Evolutionary conservation across 2,329 filamentous ascomycete species (phyloP).

Genomic region (Aotearoamyces nothofagi): DNA sequence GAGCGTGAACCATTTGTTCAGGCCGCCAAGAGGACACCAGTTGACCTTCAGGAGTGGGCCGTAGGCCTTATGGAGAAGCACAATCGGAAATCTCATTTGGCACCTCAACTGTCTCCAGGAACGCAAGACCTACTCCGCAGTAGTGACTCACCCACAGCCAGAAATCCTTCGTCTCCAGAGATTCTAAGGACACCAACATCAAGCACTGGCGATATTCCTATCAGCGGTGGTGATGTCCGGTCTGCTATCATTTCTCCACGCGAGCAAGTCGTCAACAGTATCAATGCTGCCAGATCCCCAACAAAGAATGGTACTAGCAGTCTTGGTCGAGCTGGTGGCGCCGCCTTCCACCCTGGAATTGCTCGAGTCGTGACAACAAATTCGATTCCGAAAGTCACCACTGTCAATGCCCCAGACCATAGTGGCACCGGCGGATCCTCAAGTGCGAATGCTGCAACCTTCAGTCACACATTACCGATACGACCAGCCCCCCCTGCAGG

Average conservation of each 20-base stretch:
- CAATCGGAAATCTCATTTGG: constrained; percentile 88
- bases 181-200: constrained; percentile 38
- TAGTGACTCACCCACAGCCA: constrained; percentile 37
- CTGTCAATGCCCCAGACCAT: constrained; percentile 22
- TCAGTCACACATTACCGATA: constrained; percentile 40
- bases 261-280: constrained; percentile 18
- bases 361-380: constrained; percentile 36
- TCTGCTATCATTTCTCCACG: constrained; percentile 29
- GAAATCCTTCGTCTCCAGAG: constrained; percentile 23
- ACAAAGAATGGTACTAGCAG: constrained; percentile 25
- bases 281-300: constrained; percentile 19
- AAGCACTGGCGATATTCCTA: constrained; percentile 58
- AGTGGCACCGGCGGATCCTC: constrained; percentile 19
- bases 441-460: constrained; percentile 33
- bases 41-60: constrained; percentile 88
- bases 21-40: constrained; percentile 89
- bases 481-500: constrained; percentile 43
- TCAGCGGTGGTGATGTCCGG: constrained; percentile 35
- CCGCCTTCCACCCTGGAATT: constrained; percentile 26
- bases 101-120: constrained; percentile 62
- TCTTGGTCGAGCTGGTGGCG: constrained; percentile 29
- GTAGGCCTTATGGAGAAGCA: constrained; percentile 86
- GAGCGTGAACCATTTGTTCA: constrained; percentile 90
- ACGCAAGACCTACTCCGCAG: constrained; percentile 61
- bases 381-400: constrained; percentile 33